These are phyloP conservation scores for Ambrosia hybrid DNA, from an alignment of 140 eudicot genomes.

Conservation along the genomic window DNA sequence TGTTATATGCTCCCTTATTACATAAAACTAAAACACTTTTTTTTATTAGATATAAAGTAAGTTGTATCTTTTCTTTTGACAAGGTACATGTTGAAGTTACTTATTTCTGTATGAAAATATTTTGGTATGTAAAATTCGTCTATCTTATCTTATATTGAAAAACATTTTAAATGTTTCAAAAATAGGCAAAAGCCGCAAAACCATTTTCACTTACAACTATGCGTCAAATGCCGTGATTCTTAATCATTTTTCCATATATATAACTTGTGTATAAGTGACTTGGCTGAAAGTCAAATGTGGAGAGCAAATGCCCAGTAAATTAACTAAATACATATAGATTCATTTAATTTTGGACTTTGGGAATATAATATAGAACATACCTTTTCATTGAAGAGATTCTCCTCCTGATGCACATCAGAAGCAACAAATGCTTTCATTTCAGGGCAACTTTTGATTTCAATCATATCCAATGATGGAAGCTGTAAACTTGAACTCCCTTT, in stretches of 20 bases:
- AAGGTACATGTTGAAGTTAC: conserved; percentile 7
- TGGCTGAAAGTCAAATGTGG: too few species aligned
- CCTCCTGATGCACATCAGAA: conserved; percentile 31
- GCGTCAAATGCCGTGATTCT: not conserved
- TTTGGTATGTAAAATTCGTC: not conserved
- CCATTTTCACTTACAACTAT: not conserved
- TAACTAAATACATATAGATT: not conserved
- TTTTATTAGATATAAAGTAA: not conserved
- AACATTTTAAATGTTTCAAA: not conserved
- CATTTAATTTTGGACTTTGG: not conserved
- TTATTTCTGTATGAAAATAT: not conserved
- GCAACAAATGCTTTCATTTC: conserved; percentile 36
- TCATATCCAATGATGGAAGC: conserved; percentile 35
- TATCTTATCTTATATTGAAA: not conserved
- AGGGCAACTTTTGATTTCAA: conserved; percentile 36
- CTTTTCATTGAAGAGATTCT: conserved; percentile 40
- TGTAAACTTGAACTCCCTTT: conserved; percentile 25
- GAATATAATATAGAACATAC: conserved; percentile 26
- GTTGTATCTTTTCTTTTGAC: too few species aligned
- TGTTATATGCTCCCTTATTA: conserved; percentile 4
- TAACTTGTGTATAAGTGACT: too few species aligned
- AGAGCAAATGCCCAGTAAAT: not conserved
- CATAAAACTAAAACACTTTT: conserved; percentile 1
- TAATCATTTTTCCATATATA: not conserved
- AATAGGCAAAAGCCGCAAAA: not conserved